Percentiles rank a stretch among this genome's conserved stretches.
These are phyloP conservation scores for Aureobasidium melanogenum DNA, from an alignment of 2,329 filamentous ascomycete genomes.

Conservation along the genomic window DNA sequence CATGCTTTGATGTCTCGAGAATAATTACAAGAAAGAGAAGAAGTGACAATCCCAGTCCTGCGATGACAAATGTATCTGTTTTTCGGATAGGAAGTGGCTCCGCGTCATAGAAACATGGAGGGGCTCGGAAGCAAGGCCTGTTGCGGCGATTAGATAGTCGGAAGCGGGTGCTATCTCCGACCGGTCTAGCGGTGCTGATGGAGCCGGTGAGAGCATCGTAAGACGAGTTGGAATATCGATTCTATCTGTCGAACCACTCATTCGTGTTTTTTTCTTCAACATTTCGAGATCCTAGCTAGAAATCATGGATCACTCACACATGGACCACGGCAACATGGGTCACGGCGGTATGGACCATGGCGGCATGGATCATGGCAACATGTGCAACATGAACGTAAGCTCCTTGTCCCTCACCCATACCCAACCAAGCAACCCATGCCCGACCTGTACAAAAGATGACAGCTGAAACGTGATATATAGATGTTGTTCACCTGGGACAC, in stretches of 20 bases:
- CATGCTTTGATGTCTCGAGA: background rate
- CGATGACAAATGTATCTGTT: background rate
- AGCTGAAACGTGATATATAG: conserved; percentile 45
- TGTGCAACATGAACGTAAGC: conserved; percentile 86
- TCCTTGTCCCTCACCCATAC: background rate
- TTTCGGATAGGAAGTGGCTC: background rate
- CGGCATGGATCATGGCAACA: conserved; percentile 45
- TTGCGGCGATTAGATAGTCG: background rate
- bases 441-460: too few relatives aligned
- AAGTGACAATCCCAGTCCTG: background rate
- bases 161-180: background rate
- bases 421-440: background rate
- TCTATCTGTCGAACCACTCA: background rate
- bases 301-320: conserved; percentile 10
- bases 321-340: conserved; percentile 16
- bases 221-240: background rate
- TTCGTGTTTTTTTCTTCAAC: too few relatives aligned
- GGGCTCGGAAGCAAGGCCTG: background rate
- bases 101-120: background rate
- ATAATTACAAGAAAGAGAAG: background rate
- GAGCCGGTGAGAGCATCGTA: background rate
- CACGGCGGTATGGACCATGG: conserved; percentile 34
- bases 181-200: background rate
- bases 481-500: conserved; percentile 99
- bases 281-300: background rate